Evolutionary conservation across 2,329 filamentous ascomycete genomes (phyloP).

Genomic region (Colletotrichum tamarilloi): DNA sequence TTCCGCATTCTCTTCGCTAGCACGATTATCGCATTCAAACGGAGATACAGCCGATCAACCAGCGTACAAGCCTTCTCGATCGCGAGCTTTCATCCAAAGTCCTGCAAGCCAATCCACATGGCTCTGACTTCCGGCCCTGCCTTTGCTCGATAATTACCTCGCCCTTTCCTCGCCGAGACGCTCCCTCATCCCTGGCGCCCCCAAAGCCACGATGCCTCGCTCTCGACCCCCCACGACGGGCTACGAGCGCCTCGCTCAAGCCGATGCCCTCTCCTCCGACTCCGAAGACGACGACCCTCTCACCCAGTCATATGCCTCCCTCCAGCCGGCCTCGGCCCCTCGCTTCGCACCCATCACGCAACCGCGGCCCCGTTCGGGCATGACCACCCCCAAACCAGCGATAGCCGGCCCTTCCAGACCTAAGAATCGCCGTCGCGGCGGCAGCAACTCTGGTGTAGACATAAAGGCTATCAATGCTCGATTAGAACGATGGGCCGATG

Average conservation of each 20-base stretch:
- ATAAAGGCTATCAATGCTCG: constrained; percentile 98
- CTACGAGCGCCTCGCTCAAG: constrained; percentile 87
- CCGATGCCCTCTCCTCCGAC: constrained; percentile 79
- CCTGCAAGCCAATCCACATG: constrained; percentile 3
- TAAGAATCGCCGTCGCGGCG: constrained; percentile 59
- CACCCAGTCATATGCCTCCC: constrained; percentile 63
- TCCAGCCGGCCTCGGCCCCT: constrained; percentile 68
- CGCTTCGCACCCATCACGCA: constrained; percentile 74
- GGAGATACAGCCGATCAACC: not conserved
- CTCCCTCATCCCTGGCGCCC: not conserved
- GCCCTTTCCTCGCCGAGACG: not conserved
- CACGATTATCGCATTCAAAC: constrained; percentile 2
- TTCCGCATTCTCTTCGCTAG: not conserved
- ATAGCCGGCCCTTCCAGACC: constrained; percentile 44
- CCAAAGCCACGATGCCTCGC: constrained; percentile 67
- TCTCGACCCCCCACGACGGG: constrained; percentile 79
- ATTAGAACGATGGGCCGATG: constrained; percentile 95
- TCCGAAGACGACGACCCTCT: constrained; percentile 74
- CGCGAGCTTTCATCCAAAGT: not conserved
- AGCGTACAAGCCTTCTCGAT: not conserved
- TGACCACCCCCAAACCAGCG: constrained; percentile 64
- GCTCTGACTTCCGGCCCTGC: not conserved
- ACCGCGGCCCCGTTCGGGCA: constrained; percentile 69
- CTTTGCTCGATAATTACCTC: not conserved
- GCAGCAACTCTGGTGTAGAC: constrained; percentile 89